Evolutionary conservation across 164 flowering plant genomes (phyloP).

Genomic region (Kingdonia uniflora): DNA sequence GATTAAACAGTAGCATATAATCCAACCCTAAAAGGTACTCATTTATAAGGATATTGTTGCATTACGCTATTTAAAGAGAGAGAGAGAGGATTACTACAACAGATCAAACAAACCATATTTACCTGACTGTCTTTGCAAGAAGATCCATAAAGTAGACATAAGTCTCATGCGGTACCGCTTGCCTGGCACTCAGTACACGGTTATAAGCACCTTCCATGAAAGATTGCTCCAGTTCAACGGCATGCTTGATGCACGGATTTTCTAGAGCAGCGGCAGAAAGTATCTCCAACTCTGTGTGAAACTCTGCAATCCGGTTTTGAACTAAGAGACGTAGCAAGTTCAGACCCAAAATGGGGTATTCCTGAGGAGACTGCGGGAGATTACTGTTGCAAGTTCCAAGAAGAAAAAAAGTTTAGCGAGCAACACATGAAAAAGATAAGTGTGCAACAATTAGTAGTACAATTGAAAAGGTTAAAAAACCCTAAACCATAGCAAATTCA

Average conservation of each 20-base stretch:
- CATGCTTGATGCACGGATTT: constrained; percentile 81
- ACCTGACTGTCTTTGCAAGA: constrained; percentile 84
- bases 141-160: constrained; percentile 78
- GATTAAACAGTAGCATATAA: no score
- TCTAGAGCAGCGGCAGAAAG: constrained; percentile 67
- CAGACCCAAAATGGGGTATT: constrained; percentile 73
- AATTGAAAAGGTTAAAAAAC: no score
- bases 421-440: background rate
- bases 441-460: no score
- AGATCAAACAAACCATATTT: no score
- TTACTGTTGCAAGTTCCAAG: constrained; percentile 35
- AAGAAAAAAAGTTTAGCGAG: background rate
- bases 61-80: no score
- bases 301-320: constrained; percentile 88
- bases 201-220: constrained; percentile 97
- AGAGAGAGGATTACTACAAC: no score
- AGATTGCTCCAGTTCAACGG: constrained; percentile 84
- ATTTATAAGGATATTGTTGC: no score
- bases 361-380: constrained; percentile 68
- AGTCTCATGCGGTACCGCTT: constrained; percentile 70
- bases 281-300: constrained; percentile 83
- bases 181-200: constrained; percentile 73
- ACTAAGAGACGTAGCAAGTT: constrained; percentile 91
- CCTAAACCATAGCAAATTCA: no score
- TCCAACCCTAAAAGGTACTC: no score